These are phyloP conservation scores for Apiotrichum gracile DNA, from an alignment of 1,284 basidiomycete genomes.

Conservation along the genomic window DNA sequence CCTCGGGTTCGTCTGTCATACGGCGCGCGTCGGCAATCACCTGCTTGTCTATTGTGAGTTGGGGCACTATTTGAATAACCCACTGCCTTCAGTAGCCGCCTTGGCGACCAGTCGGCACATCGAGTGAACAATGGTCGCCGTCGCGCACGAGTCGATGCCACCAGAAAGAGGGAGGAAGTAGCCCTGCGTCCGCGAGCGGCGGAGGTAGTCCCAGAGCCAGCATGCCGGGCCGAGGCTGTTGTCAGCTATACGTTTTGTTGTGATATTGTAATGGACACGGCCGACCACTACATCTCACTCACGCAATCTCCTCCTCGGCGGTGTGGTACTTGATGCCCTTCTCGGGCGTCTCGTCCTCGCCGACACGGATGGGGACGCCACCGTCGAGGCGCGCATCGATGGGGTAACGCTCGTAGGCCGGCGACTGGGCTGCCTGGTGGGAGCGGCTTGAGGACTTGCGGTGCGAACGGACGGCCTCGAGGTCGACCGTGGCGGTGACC, in stretches of 20 bases:
- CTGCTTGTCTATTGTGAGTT: constrained; percentile 58
- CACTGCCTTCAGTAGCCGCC: constrained; percentile 66
- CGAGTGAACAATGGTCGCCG: constrained; percentile 87
- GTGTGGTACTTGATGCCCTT: constrained; percentile 64
- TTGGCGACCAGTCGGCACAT: constrained; percentile 89
- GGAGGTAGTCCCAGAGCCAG: constrained; percentile 98
- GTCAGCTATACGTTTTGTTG: neutral
- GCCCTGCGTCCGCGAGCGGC: constrained; percentile 86
- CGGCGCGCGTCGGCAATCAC: constrained; percentile 87
- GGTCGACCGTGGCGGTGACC: constrained; percentile 87
- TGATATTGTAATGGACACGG: no score
- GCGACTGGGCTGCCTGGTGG: constrained; percentile 76
- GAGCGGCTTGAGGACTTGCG: constrained; percentile 72
- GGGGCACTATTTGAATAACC: constrained; percentile 20
- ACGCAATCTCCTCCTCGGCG: constrained; percentile 98
- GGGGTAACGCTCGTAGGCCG: constrained; percentile 69
- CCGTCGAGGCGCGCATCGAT: constrained; percentile 65
- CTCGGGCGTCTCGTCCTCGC: constrained; percentile 59
- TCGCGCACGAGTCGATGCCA: constrained; percentile 97
- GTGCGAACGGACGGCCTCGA: constrained; percentile 88
- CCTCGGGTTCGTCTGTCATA: constrained; percentile 75
- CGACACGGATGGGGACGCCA: constrained; percentile 56
- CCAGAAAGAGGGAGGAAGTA: constrained; percentile 96
- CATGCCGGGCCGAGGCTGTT: constrained; percentile 87
- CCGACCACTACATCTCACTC: constrained; percentile 49